phyloP scores from a whole-genome alignment of 352 stramenopile species.

The Phytophthora boehmeriae region DNA sequence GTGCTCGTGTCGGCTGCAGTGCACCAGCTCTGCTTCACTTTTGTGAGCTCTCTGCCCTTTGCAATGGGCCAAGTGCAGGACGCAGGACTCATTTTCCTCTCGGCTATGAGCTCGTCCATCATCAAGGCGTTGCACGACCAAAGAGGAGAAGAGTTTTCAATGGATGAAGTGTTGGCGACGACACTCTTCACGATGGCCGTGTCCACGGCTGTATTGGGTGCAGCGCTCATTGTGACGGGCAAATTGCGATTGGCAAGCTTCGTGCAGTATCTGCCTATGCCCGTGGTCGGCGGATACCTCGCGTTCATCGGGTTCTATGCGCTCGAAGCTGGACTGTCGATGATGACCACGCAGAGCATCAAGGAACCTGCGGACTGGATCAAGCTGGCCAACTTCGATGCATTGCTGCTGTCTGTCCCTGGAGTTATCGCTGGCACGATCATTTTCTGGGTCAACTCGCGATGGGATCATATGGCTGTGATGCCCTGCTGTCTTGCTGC shows the following conservation, averaged over 20 bases:
- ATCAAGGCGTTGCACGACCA: conserved; percentile 73
- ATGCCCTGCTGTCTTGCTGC: conserved; percentile 92
- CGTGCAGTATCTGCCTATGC: conserved; percentile 97
- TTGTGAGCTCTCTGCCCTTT: conserved; percentile 94
- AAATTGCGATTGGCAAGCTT: conserved; percentile 95
- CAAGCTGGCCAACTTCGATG: conserved; percentile 73
- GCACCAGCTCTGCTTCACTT: conserved; percentile 86
- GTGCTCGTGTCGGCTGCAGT: conserved; percentile 88
- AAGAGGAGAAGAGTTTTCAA: conserved; percentile 65
- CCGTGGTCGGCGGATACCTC: conserved; percentile 98
- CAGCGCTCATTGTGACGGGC: conserved; percentile 94
- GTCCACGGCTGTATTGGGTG: conserved; percentile 92
- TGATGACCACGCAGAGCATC: conserved; percentile 92
- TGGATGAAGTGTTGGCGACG: conserved; percentile 91
- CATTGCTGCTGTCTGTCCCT: conserved; percentile 85
- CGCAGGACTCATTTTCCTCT: conserved; percentile 99
- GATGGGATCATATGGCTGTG: conserved; percentile 78
- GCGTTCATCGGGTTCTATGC: conserved; percentile 96
- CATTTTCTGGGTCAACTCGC: conserved; percentile 88
- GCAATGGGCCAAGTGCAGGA: conserved; percentile 98
- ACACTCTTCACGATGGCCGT: conserved; percentile 93
- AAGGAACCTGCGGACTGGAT: conserved; percentile 89
- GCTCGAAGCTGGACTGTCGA: conserved; percentile 81
- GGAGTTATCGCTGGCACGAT: conserved; percentile 82
- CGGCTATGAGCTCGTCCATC: conserved; percentile 93